Base-by-base conservation (phyloP, 768 basidiomycete genomes). In the Stropharia rugosoannulata region DNA sequence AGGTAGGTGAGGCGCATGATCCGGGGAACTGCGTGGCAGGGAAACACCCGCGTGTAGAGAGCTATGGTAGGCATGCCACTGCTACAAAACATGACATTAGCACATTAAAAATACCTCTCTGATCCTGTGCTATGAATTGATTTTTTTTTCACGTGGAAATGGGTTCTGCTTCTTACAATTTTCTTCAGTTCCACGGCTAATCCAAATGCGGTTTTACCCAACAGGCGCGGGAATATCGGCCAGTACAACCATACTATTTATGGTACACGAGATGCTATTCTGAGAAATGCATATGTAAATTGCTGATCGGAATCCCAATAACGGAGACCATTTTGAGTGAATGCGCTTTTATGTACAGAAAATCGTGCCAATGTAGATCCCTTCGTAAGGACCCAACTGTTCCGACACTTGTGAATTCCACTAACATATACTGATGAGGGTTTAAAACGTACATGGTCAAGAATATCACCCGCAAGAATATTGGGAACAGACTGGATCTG, bases 401-500 rank as follows among this genome's bases (percentile, higher is more conserved):
- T 25, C 19, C 10, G 15, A 13, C 46, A 11, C 29, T 25, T 41
- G 8, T 27, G 7, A 38, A 15, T 45, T 11, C 54, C 55, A 27
- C 13, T 25, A 44, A 11, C 13, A 38, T 18, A 6, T 13, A 7
- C 5, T 12, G 16, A 5, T n/a, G 25, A 5, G 32, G 19, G 45
- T 45, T 5, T 19, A 18, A 29, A 60, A 48, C 73, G 56, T 51
- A 76, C 73, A 67, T 90, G 87, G 62, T 89, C 63, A 5, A 78
- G 49, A 43, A 82, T 71, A 52, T 83, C 66, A 22, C 81, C 77
- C 3, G 63, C 71, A 9, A 82, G 61, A 50, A 89, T 66, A 59
- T 77, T 81, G 1, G 83, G 82, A 10, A 87, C 85, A 4, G 77
- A 74, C 38, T 64, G 61, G 51, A 82, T 80, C 32, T 78, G 78